phyloP scores from a whole-genome alignment of 1,284 basidiomycete species.

The Abortiporus biennis region DNA sequence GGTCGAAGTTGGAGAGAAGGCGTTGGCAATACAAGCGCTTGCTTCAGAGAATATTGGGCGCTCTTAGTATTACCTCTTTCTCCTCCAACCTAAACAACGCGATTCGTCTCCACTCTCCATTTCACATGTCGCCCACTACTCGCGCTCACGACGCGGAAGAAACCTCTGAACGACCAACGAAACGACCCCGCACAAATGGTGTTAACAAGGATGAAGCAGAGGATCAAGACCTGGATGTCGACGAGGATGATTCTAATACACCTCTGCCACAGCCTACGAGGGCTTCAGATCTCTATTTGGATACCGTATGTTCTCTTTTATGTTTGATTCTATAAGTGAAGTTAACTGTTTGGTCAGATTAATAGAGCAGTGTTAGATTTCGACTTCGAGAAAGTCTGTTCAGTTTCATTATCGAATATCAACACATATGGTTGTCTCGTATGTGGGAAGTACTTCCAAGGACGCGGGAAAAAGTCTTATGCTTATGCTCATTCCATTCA shows the following conservation, averaged over 20 bases:
- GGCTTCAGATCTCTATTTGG: constrained; percentile 89
- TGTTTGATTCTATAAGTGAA: not conserved
- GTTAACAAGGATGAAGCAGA: constrained; percentile 12
- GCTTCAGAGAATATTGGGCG: too few species aligned
- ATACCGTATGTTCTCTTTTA: constrained; percentile 63
- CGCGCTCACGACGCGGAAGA: constrained; percentile 12
- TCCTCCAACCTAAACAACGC: too few species aligned
- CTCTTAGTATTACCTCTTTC: too few species aligned
- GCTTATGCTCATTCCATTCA: constrained; percentile 97
- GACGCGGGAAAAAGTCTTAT: constrained; percentile 87
- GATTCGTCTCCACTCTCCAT: too few species aligned
- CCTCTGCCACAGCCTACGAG: constrained; percentile 39
- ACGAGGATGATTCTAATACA: constrained; percentile 26
- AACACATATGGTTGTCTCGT: constrained; percentile 98
- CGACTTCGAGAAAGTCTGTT: constrained; percentile 99
- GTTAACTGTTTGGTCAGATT: constrained; percentile 40
- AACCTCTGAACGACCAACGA: constrained; percentile 17
- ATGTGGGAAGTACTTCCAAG: constrained; percentile 99
- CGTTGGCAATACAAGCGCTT: too few species aligned
- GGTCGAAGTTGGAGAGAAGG: too few species aligned
- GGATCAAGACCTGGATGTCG: constrained; percentile 49
- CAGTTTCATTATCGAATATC: constrained; percentile 92
- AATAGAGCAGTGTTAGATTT: constrained; percentile 90
- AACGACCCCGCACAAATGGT: constrained; percentile 19
- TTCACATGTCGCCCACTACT: too few species aligned